Base-by-base conservation (phyloP, 331 rosid genomes). In the Pyracantha coccinea region DNA sequence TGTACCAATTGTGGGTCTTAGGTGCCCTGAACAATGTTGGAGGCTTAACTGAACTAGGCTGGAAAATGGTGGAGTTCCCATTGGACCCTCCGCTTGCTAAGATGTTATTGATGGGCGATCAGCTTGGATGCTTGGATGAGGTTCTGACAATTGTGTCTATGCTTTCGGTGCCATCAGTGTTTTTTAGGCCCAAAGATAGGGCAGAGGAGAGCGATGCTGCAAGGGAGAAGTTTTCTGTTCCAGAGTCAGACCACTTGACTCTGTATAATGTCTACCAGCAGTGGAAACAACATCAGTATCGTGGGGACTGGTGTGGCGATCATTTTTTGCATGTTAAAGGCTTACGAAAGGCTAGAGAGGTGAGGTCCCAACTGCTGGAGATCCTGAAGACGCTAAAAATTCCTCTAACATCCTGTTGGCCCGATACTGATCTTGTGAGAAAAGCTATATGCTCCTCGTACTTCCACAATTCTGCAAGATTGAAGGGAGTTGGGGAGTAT, bases 21-120 rank as follows among this genome's bases (percentile, higher is more conserved):
- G 99, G 97, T 31, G 99, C 99, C 74, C 97, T 94, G 65, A 90
- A 89, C 84, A 94, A 94, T 73, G 99, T 94, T 1, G 99, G 99
- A 72, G 84, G 87, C 59, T 84, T 94, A 79, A 94, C 99, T 52
- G 93, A 86, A 13, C 93, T 92, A 27, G 99, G 99, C 54, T 94
- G 99, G 99, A 94, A 94, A 81, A 94, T 94, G 99, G 99, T 94
- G 69, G 99, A 94, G 86, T 94, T 94, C 75, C 99, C 99, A 0
- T 75, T 94, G 82, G 99, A 94, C 75, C 99, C 99, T 71, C 97
- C 99, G 4, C 97, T 94, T 50, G 99, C 99, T 44, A 94, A 94
- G 85, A 94, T 94, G 99, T 93, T 94, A 50, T 72, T 94, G 86
- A 94, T 87, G 93, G 99, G 99, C 17, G 96, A 86, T 21, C 86